Conservation (phyloP, 2,329 filamentous ascomycete genomes). For the Colletotrichum cuscutae region DNA sequence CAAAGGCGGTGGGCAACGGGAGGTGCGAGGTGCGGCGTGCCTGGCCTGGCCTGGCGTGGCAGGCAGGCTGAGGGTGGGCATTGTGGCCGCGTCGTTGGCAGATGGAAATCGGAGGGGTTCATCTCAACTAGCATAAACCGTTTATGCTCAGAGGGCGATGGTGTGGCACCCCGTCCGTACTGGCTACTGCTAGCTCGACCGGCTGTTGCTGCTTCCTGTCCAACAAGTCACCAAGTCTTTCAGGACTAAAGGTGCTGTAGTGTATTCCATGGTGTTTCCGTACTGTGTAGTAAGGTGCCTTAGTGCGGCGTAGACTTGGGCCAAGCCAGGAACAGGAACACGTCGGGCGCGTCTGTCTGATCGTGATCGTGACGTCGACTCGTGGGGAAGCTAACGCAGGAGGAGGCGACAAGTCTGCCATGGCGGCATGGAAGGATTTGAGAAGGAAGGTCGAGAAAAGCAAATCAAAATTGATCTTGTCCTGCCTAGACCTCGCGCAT, state of each 20-base stretch:
- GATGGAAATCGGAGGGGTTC: conserved; percentile 10
- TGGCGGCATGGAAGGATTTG: conserved; percentile 9
- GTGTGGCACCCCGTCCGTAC: not conserved
- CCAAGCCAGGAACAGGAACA: conserved; percentile 20
- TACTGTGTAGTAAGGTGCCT: not conserved
- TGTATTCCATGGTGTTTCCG: too few species aligned
- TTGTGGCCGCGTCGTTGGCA: conserved; percentile 7
- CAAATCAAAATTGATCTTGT: not conserved
- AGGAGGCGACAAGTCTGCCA: conserved; percentile 3
- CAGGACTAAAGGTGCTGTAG: not conserved
- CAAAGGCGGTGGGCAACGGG: not conserved
- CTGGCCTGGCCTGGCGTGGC: not conserved
- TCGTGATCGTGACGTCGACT: conserved; percentile 23
- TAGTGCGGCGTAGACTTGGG: conserved; percentile 4
- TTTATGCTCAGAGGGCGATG: conserved; percentile 8
- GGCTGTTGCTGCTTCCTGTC: not conserved
- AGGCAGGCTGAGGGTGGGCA: conserved; percentile 3
- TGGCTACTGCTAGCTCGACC: not conserved
- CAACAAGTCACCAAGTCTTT: not conserved
- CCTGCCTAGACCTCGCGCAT: not conserved
- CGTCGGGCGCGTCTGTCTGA: conserved; percentile 6
- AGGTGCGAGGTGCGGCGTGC: conserved; percentile 22
- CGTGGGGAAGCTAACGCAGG: conserved; percentile 7
- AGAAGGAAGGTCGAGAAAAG: not conserved
- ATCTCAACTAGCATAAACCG: conserved; percentile 21